phyloP scores from a whole-genome alignment of 257 asterid species.

The Solanum virginianum region DNA sequence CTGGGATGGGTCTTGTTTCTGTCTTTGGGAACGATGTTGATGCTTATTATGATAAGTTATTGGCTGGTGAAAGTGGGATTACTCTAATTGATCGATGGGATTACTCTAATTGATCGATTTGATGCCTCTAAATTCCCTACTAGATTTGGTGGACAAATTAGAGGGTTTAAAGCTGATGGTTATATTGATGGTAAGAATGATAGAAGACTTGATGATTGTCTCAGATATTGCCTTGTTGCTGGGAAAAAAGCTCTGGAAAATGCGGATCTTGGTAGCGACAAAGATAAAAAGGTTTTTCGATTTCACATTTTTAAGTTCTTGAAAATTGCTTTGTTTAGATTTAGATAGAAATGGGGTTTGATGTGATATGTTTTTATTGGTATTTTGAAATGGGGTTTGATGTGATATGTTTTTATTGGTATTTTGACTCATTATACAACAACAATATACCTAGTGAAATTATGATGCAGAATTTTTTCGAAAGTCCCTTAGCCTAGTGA shows the following conservation, averaged over 20 bases:
- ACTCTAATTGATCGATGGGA: conserved; percentile 39
- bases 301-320: background rate
- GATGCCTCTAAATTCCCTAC: conserved; percentile 51
- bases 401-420: background rate
- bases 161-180: conserved; percentile 39
- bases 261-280: conserved; percentile 38
- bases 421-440: background rate
- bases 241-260: conserved; percentile 41
- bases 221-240: conserved; percentile 43
- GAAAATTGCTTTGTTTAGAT: background rate
- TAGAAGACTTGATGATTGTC: conserved; percentile 44
- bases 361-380: background rate
- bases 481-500: no score
- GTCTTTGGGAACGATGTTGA: conserved; percentile 46
- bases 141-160: conserved; percentile 46
- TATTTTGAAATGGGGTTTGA: background rate
- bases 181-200: conserved; percentile 54
- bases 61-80: conserved; percentile 45
- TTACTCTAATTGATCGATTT: conserved; percentile 34
- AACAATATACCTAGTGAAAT: no score
- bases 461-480: no score
- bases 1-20: conserved; percentile 49
- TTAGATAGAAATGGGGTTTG: background rate
- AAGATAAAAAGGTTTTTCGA: conserved; percentile 15
- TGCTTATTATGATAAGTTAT: conserved; percentile 31